Evolutionary conservation across 225 moss, liverwort and hornwort species (phyloP), one percentile per base, ranked within the genome.

Genomic region (Thuidium tamariscinum): DNA sequence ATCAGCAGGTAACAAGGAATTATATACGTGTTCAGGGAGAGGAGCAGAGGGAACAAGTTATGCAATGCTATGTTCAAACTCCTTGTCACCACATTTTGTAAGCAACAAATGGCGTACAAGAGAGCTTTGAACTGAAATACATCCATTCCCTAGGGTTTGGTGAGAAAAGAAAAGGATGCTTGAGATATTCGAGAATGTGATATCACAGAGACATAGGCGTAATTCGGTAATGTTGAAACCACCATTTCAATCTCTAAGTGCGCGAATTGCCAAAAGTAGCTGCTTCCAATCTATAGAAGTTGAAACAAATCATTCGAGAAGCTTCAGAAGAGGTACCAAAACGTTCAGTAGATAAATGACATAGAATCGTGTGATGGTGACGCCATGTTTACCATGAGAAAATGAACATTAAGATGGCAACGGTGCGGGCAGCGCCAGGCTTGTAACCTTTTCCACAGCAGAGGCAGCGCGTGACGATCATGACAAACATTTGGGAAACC

Each of bases 401-500:
- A 78, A 90, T 83, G 86, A 91, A 92, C 80, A 90, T 82, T 10
- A 92, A 44, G 55, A 90, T 19, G 34, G 87, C 91, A 56, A 89
- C 73, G 13, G 88, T 86, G 62, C 91, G 87, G 21, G 91, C 87
- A 86, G 54, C 89, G 61, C 92, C 92, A 44, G 92, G 83, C 84
- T 92, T 92, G 87, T 89, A 89, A 74, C 85, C 91, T 34, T 84
- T 77, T 23, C 94, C 90, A 41, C 88, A 94, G 80, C 92, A 94
- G 77, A 94, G 88, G 87, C 92, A 92, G 25, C 92, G 90, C 39
- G 91, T 90, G 63, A 94, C 82, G 79, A 90, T 74, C 91, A 91
- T 92, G 41, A 91, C 86, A 41, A 91, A 86, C 54, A 87, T 77
- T 59, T 91, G 92, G 78, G 91, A 82, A 37, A 92, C 37, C 86